Evolutionary conservation across 2,329 filamentous ascomycete species (phyloP).

Genomic region (Alternaria incomplexa): DNA sequence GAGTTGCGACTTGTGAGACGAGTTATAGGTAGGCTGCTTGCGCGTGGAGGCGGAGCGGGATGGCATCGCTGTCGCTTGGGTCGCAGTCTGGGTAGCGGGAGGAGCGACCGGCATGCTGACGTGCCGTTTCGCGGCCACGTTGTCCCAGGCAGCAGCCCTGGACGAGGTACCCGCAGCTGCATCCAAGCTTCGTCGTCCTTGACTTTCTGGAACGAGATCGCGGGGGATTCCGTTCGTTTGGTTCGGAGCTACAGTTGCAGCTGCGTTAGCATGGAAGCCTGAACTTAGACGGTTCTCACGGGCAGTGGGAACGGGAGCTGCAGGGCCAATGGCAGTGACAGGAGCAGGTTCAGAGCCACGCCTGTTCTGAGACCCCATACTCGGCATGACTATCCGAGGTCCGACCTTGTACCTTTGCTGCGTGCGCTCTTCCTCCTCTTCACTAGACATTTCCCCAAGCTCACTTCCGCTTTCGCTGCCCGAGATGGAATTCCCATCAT

Average conservation of each 20-base stretch:
- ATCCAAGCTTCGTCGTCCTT: conserved; percentile 27
- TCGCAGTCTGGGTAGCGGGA: conserved; percentile 13
- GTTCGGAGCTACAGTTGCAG: conserved; percentile 13
- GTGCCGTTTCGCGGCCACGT: conserved; percentile 28
- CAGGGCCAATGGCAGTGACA: not conserved
- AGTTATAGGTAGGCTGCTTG: conserved; percentile 39
- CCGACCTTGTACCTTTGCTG: conserved; percentile 44
- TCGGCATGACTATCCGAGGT: conserved; percentile 41
- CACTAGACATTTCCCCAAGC: conserved; percentile 30
- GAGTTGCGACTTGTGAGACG: conserved; percentile 44
- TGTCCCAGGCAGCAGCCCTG: conserved; percentile 31
- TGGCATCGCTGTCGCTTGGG: conserved; percentile 26
- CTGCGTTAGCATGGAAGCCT: conserved; percentile 35
- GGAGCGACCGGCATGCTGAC: conserved; percentile 37
- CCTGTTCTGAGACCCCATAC: conserved; percentile 33
- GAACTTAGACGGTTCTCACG: conserved; percentile 27
- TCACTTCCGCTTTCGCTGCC: conserved; percentile 37
- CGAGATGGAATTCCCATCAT: conserved; percentile 41
- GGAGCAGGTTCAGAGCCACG: conserved; percentile 23
- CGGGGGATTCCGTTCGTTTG: conserved; percentile 14
- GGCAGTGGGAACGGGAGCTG: conserved; percentile 1
- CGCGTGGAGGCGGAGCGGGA: conserved; percentile 30
- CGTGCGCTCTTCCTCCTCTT: conserved; percentile 40
- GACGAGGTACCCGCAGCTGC: conserved; percentile 14
- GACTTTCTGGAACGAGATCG: conserved; percentile 10